Percentiles rank a stretch among this genome's conserved stretches.
Evolutionary conservation across 352 stramenopile genomes (phyloP).

Genomic region (Globisporangium recalcitrans): DNA sequence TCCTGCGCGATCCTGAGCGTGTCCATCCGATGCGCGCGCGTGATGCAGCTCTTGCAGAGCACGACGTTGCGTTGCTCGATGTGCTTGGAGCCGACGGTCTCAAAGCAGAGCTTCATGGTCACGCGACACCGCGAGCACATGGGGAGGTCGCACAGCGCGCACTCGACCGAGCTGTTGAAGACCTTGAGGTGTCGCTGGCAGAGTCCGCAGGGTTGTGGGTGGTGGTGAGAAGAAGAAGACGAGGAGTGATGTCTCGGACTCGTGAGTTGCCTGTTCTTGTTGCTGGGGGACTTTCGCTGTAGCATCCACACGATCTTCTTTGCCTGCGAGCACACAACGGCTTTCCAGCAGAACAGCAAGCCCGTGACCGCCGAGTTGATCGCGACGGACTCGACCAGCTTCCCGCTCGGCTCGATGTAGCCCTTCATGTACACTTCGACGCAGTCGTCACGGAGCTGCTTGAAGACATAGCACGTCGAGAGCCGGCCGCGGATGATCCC

Average conservation of each 20-base stretch:
- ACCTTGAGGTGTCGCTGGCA: conserved; percentile 28
- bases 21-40: conserved; percentile 19
- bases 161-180: conserved; percentile 28
- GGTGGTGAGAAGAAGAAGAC: too few relatives aligned
- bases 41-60: conserved; percentile 66
- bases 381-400: conserved; percentile 38
- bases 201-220: conserved; percentile 20
- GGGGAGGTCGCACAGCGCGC: conserved; percentile 38
- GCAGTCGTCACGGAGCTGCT: conserved; percentile 36
- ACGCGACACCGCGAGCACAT: conserved; percentile 44
- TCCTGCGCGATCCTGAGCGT: conserved; percentile 22
- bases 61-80: conserved; percentile 39
- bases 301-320: conserved; percentile 64
- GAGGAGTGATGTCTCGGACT: not conserved
- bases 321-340: conserved; percentile 53
- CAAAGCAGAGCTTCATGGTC: conserved; percentile 38
- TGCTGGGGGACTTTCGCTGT: conserved; percentile 16
- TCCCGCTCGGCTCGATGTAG: conserved; percentile 40
- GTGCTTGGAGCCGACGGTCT: conserved; percentile 34
- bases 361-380: conserved; percentile 32
- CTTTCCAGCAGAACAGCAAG: conserved; percentile 65
- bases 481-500: conserved; percentile 2
- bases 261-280: not conserved
- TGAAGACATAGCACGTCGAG: conserved; percentile 36
- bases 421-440: conserved; percentile 66